These are phyloP conservation scores for Cutaneotrichosporon mucoides DNA, from an alignment of 1,284 basidiomycete genomes.

Conservation along the genomic window DNA sequence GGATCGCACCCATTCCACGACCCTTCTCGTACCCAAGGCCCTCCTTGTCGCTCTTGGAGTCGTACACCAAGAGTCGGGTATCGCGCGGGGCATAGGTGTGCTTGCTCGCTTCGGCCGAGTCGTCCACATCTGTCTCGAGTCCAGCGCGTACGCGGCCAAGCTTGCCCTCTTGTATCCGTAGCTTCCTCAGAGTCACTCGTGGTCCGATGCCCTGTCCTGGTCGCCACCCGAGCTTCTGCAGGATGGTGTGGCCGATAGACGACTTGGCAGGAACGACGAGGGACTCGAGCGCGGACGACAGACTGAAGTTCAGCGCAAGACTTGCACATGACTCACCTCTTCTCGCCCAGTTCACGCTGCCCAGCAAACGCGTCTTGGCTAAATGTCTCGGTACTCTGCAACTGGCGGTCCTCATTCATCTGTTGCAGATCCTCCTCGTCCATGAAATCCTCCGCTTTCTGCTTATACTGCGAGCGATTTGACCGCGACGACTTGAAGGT, in stretches of 20 bases:
- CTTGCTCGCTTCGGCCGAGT: slow-evolving; percentile 66
- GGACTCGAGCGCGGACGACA: slow-evolving; percentile 53
- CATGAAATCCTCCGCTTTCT: slow-evolving; percentile 89
- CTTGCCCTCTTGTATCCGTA: slow-evolving; percentile 64
- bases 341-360: slow-evolving; percentile 53
- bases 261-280: slow-evolving; percentile 50
- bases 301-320: slow-evolving; percentile 43
- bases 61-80: slow-evolving; percentile 60
- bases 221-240: slow-evolving; percentile 94
- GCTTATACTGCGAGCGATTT: slow-evolving; percentile 61
- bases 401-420: slow-evolving; percentile 63
- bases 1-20: slow-evolving; percentile 55
- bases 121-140: slow-evolving; percentile 51
- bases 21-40: slow-evolving; percentile 75
- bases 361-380: slow-evolving; percentile 62
- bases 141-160: slow-evolving; percentile 35
- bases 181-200: slow-evolving; percentile 72
- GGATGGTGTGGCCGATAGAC: slow-evolving; percentile 68
- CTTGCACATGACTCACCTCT: slow-evolving; percentile 17
- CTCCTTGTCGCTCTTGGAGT: slow-evolving; percentile 67
- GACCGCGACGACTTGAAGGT: slow-evolving; percentile 82
- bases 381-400: slow-evolving; percentile 56
- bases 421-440: slow-evolving; percentile 95
- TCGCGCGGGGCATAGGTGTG: slow-evolving; percentile 84
- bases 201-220: slow-evolving; percentile 89